Evolutionary conservation across 2,329 filamentous ascomycete species (phyloP).

Genomic region (Akanthomyces dipterigenus): DNA sequence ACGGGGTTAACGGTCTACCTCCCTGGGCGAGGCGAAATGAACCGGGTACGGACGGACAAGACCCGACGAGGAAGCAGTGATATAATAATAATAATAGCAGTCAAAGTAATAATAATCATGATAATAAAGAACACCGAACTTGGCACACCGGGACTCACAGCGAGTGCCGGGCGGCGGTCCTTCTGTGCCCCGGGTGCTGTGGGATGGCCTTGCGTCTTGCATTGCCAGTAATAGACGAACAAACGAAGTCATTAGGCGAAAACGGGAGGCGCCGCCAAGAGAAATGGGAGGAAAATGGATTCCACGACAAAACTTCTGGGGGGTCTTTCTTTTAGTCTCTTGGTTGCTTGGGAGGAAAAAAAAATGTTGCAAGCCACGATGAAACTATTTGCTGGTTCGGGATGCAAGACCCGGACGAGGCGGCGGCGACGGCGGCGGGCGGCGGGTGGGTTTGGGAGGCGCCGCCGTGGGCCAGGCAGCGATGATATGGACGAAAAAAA

Average conservation of each 20-base stretch:
- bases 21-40: background rate
- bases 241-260: background rate
- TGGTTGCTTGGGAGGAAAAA: background rate
- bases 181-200: background rate
- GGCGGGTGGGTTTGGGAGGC: background rate
- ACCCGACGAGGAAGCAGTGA: background rate
- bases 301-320: background rate
- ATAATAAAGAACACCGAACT: background rate
- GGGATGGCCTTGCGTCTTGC: background rate
- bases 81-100: too few species aligned
- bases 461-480: background rate
- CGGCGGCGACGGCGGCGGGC: background rate
- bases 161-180: slow-evolving; percentile 4
- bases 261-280: background rate
- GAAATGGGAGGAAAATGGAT: background rate
- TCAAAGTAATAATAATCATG: too few species aligned
- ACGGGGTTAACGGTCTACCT: background rate
- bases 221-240: background rate
- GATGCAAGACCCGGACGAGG: slow-evolving; percentile 6
- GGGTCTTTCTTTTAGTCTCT: too few species aligned
- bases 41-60: background rate
- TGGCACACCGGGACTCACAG: background rate
- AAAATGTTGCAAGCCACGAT: slow-evolving; percentile 1
- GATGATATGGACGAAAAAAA: background rate
- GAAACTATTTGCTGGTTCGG: slow-evolving; percentile 9